phyloP scores from a whole-genome alignment of 257 asterid species.

The Agastache rugosa region DNA sequence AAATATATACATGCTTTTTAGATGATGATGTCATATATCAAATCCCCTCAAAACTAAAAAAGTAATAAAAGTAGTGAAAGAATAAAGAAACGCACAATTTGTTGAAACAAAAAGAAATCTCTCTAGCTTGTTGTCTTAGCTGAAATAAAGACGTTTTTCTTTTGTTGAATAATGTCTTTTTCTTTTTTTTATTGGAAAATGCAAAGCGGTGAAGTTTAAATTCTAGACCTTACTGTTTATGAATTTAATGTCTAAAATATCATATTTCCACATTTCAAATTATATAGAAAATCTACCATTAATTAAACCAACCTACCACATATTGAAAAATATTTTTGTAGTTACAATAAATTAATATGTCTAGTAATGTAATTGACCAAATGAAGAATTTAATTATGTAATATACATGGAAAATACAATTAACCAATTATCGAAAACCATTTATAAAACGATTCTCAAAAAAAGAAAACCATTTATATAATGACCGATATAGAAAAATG shows the following conservation, averaged over 20 bases:
- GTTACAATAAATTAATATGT: neutral
- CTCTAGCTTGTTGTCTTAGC: no score
- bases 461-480: neutral
- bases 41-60: neutral
- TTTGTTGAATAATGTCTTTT: no score
- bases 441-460: no score
- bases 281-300: neutral
- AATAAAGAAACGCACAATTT: no score
- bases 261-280: neutral
- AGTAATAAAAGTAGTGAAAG: no score
- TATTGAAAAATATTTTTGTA: neutral
- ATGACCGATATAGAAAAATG: neutral
- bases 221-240: no score
- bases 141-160: no score
- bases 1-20: neutral
- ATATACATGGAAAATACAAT: neutral
- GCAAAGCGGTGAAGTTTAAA: no score
- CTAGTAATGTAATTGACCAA: neutral
- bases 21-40: neutral
- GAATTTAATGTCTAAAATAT: no score
- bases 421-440: neutral
- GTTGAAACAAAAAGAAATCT: no score
- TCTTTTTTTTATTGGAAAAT: no score
- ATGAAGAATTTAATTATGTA: neutral
- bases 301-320: neutral